Evolutionary conservation across 306 rosid genomes (phyloP).

Genomic region (Rosa lucieae): DNA sequence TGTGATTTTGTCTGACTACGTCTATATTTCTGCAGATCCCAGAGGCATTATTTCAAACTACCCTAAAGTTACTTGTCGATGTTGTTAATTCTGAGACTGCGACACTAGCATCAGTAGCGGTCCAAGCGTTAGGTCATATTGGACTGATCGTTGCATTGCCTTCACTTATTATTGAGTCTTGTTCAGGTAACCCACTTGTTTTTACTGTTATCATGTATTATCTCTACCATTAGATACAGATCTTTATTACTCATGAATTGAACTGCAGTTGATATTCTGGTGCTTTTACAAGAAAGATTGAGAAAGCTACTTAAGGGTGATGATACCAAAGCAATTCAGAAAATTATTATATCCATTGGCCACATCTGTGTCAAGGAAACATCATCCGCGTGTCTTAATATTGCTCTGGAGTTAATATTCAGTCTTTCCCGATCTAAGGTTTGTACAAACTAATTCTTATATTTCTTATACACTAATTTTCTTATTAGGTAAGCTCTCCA

Average conservation of each 20-base stretch:
- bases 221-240: slow-evolving; percentile 18
- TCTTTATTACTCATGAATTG: slow-evolving; percentile 28
- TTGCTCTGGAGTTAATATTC: slow-evolving; percentile 68
- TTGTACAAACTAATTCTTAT: slow-evolving; percentile 6
- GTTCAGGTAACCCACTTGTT: slow-evolving; percentile 48
- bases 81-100: slow-evolving; percentile 77
- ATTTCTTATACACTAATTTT: background rate
- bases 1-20: slow-evolving; percentile 20
- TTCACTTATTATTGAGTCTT: slow-evolving; percentile 48
- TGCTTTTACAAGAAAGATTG: slow-evolving; percentile 59
- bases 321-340: slow-evolving; percentile 79
- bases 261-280: slow-evolving; percentile 80
- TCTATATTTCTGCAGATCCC: slow-evolving; percentile 50
- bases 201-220: background rate
- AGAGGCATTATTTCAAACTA: slow-evolving; percentile 52
- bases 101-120: slow-evolving; percentile 72
- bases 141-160: slow-evolving; percentile 80
- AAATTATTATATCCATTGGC: slow-evolving; percentile 75
- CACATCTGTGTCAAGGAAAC: slow-evolving; percentile 81
- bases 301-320: slow-evolving; percentile 68
- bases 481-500: background rate
- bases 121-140: slow-evolving; percentile 95
- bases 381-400: slow-evolving; percentile 63
- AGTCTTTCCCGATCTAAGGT: slow-evolving; percentile 87
- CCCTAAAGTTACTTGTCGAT: slow-evolving; percentile 71